A percentile compares a stretch with the other conserved stretches of the same genome.
Conservation (phyloP, 2,329 filamentous ascomycete genomes). For the Fusarium tricinctum region DNA sequence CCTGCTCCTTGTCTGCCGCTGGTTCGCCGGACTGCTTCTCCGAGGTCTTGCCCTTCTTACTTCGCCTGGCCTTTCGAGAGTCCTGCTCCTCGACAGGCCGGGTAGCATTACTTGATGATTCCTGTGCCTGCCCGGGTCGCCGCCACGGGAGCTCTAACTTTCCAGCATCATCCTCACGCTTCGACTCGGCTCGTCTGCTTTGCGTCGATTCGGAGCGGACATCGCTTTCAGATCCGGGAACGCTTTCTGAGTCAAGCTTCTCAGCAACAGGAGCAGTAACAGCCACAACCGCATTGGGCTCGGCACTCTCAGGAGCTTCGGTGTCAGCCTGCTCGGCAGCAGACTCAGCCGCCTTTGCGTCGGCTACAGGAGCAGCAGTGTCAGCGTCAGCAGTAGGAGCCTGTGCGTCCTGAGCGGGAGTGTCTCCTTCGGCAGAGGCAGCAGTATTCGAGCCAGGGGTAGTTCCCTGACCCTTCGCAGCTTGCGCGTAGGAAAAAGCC, state of each 20-base stretch:
- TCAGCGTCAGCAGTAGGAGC: conserved; percentile 46
- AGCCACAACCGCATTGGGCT: conserved; percentile 37
- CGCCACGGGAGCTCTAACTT: conserved; percentile 59
- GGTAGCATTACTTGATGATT: conserved; percentile 72
- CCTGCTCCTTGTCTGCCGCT: conserved; percentile 69
- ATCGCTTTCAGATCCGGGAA: conserved; percentile 57
- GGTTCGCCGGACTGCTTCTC: conserved; percentile 64
- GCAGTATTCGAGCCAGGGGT: conserved; percentile 51
- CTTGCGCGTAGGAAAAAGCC: conserved; percentile 94
- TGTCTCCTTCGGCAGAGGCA: conserved; percentile 43
- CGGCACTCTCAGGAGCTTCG: conserved; percentile 45
- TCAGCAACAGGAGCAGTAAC: conserved; percentile 34
- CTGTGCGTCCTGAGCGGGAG: conserved; percentile 49
- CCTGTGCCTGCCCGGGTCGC: conserved; percentile 64
- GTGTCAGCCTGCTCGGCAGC: conserved; percentile 47
- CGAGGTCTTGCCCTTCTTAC: conserved; percentile 70
- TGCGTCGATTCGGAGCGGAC: conserved; percentile 54
- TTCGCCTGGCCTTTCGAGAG: conserved; percentile 64
- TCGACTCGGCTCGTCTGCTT: conserved; percentile 52
- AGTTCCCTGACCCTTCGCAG: conserved; percentile 81
- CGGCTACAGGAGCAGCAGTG: conserved; percentile 46
- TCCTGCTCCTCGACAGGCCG: conserved; percentile 75
- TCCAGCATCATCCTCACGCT: conserved; percentile 57
- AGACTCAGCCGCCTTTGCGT: conserved; percentile 46
- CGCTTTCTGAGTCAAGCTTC: conserved; percentile 55